These are phyloP conservation scores for Paramarasmius palmivorus DNA, from an alignment of 1,284 basidiomycete genomes.

Conservation along the genomic window DNA sequence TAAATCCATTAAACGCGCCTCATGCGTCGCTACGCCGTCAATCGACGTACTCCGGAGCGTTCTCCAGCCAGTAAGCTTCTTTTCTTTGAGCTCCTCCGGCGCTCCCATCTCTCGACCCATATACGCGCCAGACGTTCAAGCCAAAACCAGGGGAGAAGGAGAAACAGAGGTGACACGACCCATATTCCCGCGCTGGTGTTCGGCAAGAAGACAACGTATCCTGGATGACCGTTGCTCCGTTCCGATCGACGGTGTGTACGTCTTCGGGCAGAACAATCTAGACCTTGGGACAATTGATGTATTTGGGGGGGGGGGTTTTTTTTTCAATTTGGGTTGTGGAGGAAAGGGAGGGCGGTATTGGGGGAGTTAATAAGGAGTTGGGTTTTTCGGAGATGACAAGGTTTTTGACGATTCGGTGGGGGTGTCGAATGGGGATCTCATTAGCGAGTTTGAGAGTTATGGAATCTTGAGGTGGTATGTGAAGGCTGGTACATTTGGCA, in stretches of 20 bases:
- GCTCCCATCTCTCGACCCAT: constrained; percentile 65
- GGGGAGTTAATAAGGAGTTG: neutral
- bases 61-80: too few species aligned
- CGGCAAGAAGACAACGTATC: constrained; percentile 72
- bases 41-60: too few species aligned
- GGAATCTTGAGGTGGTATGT: too few species aligned
- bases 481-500: too few species aligned
- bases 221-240: constrained; percentile 72
- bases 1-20: constrained; percentile 53
- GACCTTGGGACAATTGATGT: constrained; percentile 43
- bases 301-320: too few species aligned
- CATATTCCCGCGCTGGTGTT: constrained; percentile 60
- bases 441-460: too few species aligned
- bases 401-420: constrained; percentile 1
- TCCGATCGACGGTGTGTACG: constrained; percentile 55
- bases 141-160: constrained; percentile 52
- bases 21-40: constrained; percentile 14
- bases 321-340: too few species aligned
- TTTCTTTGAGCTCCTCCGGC: constrained; percentile 50
- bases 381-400: neutral
- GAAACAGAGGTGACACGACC: constrained; percentile 54
- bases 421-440: neutral
- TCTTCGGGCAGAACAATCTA: constrained; percentile 56
- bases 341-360: constrained; percentile 9
- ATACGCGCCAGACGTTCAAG: constrained; percentile 43